phyloP scores from a whole-genome alignment of 805 yeast genomes.

The Scheffersomyces spartinae region DNA sequence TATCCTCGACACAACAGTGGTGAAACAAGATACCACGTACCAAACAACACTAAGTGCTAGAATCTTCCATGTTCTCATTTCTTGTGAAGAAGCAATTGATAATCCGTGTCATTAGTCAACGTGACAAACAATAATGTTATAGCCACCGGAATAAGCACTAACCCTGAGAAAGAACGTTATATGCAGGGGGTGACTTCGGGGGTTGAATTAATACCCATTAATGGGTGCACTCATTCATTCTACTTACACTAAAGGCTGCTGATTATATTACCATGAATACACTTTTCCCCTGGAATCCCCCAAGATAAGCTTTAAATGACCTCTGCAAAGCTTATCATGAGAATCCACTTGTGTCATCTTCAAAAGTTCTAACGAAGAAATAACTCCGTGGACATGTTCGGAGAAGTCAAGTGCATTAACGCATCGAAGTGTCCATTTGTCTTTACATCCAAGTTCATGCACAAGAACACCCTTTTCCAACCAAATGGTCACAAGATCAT shows the following conservation, averaged over 20 bases:
- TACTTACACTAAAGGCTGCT: neutral
- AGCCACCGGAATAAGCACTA: no score
- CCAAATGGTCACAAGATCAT: constrained; percentile 20
- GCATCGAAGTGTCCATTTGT: constrained; percentile 1
- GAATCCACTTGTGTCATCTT: constrained; percentile 17
- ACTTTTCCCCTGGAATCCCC: constrained; percentile 47
- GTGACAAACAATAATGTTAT: no score
- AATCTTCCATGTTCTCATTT: no score
- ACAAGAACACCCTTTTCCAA: constrained; percentile 7
- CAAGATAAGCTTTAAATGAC: constrained; percentile 29
- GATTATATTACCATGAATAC: constrained; percentile 28
- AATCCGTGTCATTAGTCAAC: no score
- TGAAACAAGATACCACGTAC: no score
- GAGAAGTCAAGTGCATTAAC: constrained; percentile 14
- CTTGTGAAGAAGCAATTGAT: no score
- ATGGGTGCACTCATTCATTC: no score
- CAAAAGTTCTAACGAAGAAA: constrained; percentile 18
- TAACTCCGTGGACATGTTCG: constrained; percentile 5
- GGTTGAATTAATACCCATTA: no score
- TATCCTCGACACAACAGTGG: no score
- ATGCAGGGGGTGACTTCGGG: no score
- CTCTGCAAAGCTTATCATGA: constrained; percentile 27
- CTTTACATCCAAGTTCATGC: constrained; percentile 9
- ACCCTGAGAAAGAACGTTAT: no score
- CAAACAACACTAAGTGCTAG: no score